phyloP scores from a whole-genome alignment of 805 yeast species.

The Cyberlindnera lachancei region DNA sequence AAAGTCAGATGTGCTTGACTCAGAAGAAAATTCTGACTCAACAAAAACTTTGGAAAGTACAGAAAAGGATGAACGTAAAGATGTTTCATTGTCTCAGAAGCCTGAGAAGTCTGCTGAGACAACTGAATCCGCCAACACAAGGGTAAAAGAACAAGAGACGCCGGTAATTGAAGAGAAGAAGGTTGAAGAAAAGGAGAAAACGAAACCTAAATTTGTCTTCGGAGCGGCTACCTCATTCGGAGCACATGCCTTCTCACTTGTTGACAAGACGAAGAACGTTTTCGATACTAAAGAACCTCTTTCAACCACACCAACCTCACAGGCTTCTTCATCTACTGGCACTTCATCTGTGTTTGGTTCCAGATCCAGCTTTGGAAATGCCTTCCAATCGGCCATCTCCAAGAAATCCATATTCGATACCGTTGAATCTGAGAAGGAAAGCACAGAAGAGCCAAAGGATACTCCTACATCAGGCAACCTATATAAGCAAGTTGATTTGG shows the following conservation, averaged over 20 bases:
- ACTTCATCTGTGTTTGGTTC: constrained; percentile 36
- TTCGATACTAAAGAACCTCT: constrained; percentile 28
- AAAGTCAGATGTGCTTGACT: background rate
- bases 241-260: constrained; percentile 28
- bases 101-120: background rate
- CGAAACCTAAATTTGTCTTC: constrained; percentile 43
- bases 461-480: constrained; percentile 23
- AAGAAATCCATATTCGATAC: constrained; percentile 55
- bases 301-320: background rate
- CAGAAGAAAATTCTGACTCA: background rate
- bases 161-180: background rate
- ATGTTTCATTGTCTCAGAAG: no score
- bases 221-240: constrained; percentile 49
- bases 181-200: background rate
- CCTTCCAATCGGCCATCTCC: constrained; percentile 43
- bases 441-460: constrained; percentile 8
- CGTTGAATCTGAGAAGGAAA: constrained; percentile 8
- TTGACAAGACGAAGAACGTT: constrained; percentile 25
- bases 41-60: background rate
- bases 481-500: constrained; percentile 53
- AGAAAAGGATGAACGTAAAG: background rate
- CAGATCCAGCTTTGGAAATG: constrained; percentile 41
- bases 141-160: constrained; percentile 6
- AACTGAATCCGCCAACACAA: constrained; percentile 2
- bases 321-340: no score